Evolutionary conservation across 2,329 filamentous ascomycete genomes (phyloP).

Genomic region (Scedosporium apiospermum): DNA sequence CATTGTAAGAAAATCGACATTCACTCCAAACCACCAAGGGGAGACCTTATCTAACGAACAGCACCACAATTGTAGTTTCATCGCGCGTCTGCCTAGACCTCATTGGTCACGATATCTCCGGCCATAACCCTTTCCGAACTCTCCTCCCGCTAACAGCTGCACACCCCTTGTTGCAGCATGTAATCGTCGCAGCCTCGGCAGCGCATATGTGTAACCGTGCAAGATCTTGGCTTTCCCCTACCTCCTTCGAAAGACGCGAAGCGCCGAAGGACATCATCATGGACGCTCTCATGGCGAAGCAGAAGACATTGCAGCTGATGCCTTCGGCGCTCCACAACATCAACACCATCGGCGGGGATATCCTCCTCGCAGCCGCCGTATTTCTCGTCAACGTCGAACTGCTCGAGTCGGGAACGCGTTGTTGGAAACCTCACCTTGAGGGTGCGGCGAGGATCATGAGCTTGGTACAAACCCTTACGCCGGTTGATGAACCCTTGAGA

Average conservation of each 20-base stretch:
- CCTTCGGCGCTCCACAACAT: conserved; percentile 27
- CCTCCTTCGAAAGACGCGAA: conserved; percentile 10
- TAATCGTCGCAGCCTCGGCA: conserved; percentile 38
- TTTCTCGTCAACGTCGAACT: conserved; percentile 42
- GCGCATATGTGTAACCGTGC: conserved; percentile 36
- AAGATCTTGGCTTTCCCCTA: conserved; percentile 19
- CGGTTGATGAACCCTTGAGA: conserved; percentile 25
- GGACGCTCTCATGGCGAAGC: conserved; percentile 35
- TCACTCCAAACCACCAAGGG: too few species aligned
- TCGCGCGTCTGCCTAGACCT: conserved; percentile 43
- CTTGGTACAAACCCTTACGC: conserved; percentile 23
- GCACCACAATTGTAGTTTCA: conserved; percentile 26
- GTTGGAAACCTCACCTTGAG: conserved; percentile 37
- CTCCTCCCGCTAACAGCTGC: conserved; percentile 30
- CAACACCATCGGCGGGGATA: conserved; percentile 25
- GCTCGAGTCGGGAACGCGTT: conserved; percentile 37
- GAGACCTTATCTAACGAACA: too few species aligned
- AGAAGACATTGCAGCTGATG: conserved; percentile 32
- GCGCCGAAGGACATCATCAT: conserved; percentile 22
- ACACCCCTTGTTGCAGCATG: conserved; percentile 33
- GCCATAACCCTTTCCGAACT: conserved; percentile 35
- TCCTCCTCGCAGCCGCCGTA: conserved; percentile 34
- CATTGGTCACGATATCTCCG: conserved; percentile 33
- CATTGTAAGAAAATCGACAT: too few species aligned
- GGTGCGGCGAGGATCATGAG: conserved; percentile 34